Evolutionary conservation across 805 yeast genomes (phyloP).

Genomic region (Ogataea chonburiensis): DNA sequence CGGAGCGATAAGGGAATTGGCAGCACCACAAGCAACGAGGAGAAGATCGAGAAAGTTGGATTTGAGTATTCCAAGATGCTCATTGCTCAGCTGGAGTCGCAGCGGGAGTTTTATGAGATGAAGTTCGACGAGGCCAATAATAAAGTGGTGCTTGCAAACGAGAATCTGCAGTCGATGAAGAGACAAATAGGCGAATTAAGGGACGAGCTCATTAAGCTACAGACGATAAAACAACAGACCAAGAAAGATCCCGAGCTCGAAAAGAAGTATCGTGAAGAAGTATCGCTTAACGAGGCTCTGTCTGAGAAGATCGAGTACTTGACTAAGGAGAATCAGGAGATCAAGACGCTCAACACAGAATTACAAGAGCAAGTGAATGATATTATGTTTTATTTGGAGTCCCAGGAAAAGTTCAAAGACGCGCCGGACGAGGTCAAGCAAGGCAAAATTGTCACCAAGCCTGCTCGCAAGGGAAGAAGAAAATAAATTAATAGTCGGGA

Average conservation of each 20-base stretch:
- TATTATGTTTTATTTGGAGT: conserved; percentile 75
- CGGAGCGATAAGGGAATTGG: conserved; percentile 24
- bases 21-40: conserved; percentile 27
- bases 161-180: conserved; percentile 32
- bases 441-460: conserved; percentile 57
- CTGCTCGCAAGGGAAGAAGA: conserved; percentile 15
- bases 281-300: conserved; percentile 41
- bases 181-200: conserved; percentile 20
- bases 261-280: conserved; percentile 45
- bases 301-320: conserved; percentile 40
- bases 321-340: conserved; percentile 30
- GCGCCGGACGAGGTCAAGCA: conserved; percentile 71
- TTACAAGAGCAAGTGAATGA: conserved; percentile 67
- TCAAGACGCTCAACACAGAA: conserved; percentile 45
- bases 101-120: conserved; percentile 75
- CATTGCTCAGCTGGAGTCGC: conserved; percentile 80
- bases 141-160: conserved; percentile 18
- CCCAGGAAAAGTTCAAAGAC: conserved; percentile 67
- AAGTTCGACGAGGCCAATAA: conserved; percentile 37
- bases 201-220: conserved; percentile 12
- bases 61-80: conserved; percentile 79
- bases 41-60: conserved; percentile 56
- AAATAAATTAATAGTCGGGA: too few relatives aligned
- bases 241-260: conserved; percentile 20
- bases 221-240: conserved; percentile 16